Conservation (phyloP, 768 basidiomycete genomes). For the Heimioporus sp. region DNA sequence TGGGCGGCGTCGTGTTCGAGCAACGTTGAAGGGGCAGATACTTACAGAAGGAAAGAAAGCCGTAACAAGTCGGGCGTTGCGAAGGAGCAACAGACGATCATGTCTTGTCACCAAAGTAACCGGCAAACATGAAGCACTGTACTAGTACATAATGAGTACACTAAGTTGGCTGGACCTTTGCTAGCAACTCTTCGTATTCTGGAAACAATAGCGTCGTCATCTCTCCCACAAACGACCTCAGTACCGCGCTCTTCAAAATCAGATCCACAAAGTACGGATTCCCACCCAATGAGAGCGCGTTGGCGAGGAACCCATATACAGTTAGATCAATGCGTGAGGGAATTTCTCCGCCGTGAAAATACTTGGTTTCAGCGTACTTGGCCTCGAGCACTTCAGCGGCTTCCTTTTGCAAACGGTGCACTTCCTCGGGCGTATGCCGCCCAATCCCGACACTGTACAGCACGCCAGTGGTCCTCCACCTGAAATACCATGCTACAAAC, state of each 20-base stretch:
- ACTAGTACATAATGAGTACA: too few relatives aligned
- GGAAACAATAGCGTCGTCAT: slow-evolving; percentile 29
- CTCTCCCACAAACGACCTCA: slow-evolving; percentile 18
- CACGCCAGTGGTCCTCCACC: slow-evolving; percentile 13
- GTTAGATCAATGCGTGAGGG: slow-evolving; percentile 31
- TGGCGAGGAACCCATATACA: slow-evolving; percentile 31
- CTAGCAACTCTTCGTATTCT: slow-evolving; percentile 22
- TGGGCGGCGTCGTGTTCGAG: slow-evolving; percentile 6
- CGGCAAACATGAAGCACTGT: too few relatives aligned
- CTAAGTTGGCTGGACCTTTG: not conserved
- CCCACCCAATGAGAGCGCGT: slow-evolving; percentile 15
- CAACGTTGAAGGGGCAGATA: not conserved
- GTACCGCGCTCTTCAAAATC: slow-evolving; percentile 17
- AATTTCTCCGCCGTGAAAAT: slow-evolving; percentile 24
- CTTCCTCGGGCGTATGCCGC: slow-evolving; percentile 33
- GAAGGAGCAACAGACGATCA: slow-evolving; percentile 5
- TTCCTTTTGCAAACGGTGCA: slow-evolving; percentile 28
- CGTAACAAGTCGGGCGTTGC: slow-evolving; percentile 5
- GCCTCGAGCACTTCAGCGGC: slow-evolving; percentile 29
- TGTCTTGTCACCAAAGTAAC: not conserved
- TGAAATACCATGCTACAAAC: slow-evolving; percentile 22
- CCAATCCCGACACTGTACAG: slow-evolving; percentile 28
- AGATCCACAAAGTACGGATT: slow-evolving; percentile 29
- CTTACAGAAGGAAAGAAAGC: not conserved
- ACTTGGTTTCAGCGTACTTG: slow-evolving; percentile 23